Conservation (phyloP, 768 basidiomycete genomes). For the Lactarius tabidus region DNA sequence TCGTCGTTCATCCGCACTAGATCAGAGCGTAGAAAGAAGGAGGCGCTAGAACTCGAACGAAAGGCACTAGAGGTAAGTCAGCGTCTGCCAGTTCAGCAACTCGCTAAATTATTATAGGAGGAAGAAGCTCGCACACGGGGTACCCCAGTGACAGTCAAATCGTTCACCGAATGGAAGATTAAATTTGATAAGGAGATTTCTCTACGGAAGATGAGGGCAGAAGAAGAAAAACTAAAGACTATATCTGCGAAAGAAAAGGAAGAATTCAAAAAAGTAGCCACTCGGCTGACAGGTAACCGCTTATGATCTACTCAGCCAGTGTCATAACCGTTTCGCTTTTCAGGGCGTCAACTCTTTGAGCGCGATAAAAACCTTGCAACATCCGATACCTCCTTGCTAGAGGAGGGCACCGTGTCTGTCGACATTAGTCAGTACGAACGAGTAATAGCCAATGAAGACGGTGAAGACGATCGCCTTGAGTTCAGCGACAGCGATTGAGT, state of each 20-base stretch:
- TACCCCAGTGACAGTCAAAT: slow-evolving; percentile 82
- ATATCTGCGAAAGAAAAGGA: slow-evolving; percentile 80
- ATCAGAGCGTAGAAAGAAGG: slow-evolving; percentile 49
- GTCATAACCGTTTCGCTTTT: slow-evolving; percentile 5
- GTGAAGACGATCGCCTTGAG: slow-evolving; percentile 57
- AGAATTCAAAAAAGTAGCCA: slow-evolving; percentile 63
- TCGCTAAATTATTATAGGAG: slow-evolving; percentile 46
- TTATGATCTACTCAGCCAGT: slow-evolving; percentile 1
- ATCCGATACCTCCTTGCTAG: slow-evolving; percentile 75
- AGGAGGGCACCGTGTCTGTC: slow-evolving; percentile 84
- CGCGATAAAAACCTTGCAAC: slow-evolving; percentile 61
- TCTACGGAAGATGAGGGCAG: slow-evolving; percentile 56
- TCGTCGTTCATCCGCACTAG: slow-evolving; percentile 58
- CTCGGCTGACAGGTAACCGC: slow-evolving; percentile 65
- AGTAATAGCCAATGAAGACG: slow-evolving; percentile 50
- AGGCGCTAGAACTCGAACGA: slow-evolving; percentile 71
- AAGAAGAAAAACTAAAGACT: slow-evolving; percentile 71
- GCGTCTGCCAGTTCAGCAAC: neutral
- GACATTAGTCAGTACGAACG: slow-evolving; percentile 89
- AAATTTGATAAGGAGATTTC: slow-evolving; percentile 71
- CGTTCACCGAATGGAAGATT: slow-evolving; percentile 77
- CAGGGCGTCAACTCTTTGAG: slow-evolving; percentile 93
- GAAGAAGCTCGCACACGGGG: slow-evolving; percentile 86
- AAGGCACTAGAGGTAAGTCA: slow-evolving; percentile 65
- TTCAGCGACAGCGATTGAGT: slow-evolving; percentile 86